phyloP scores from a whole-genome alignment of 371 early-diverging fungal species.

The Rhizomucor miehei region DNA sequence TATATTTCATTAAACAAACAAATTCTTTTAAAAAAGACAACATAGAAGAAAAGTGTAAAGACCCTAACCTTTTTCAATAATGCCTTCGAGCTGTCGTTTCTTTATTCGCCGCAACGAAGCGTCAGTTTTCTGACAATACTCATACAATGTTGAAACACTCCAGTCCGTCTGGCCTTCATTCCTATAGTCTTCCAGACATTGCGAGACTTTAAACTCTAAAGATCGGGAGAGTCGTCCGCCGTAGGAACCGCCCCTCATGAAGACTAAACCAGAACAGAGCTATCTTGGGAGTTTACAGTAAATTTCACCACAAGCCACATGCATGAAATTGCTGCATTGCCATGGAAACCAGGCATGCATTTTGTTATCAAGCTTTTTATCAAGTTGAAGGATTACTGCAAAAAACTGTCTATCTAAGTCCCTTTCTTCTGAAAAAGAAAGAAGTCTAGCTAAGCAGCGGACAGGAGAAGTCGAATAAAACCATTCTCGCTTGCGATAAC shows the following conservation, averaged over 20 bases:
- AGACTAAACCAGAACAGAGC: constrained; percentile 2
- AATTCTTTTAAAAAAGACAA: neutral
- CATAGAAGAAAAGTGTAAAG: neutral
- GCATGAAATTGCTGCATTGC: too few relatives aligned
- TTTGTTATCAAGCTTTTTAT: too few relatives aligned
- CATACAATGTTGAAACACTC: constrained; percentile 26
- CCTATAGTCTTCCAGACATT: constrained; percentile 31
- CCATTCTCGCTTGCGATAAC: too few relatives aligned
- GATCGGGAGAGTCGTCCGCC: constrained; percentile 25
- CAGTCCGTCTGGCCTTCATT: constrained; percentile 29
- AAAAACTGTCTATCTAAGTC: too few relatives aligned
- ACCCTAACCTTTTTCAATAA: constrained; percentile 42
- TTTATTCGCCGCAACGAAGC: constrained; percentile 46
- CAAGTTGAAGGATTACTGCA: too few relatives aligned
- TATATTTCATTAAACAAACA: neutral
- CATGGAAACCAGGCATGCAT: too few relatives aligned
- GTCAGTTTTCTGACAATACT: constrained; percentile 49
- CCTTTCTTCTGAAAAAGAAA: too few relatives aligned
- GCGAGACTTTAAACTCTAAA: constrained; percentile 25
- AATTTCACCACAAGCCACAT: too few relatives aligned
- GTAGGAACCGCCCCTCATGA: constrained; percentile 15
- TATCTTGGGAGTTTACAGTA: constrained; percentile 1
- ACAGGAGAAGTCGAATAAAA: too few relatives aligned
- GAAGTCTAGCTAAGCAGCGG: too few relatives aligned
- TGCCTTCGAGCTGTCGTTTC: constrained; percentile 38